Evolutionary conservation across 1,284 basidiomycete species (phyloP).

Genomic region (Ceratobasidium papillatum): DNA sequence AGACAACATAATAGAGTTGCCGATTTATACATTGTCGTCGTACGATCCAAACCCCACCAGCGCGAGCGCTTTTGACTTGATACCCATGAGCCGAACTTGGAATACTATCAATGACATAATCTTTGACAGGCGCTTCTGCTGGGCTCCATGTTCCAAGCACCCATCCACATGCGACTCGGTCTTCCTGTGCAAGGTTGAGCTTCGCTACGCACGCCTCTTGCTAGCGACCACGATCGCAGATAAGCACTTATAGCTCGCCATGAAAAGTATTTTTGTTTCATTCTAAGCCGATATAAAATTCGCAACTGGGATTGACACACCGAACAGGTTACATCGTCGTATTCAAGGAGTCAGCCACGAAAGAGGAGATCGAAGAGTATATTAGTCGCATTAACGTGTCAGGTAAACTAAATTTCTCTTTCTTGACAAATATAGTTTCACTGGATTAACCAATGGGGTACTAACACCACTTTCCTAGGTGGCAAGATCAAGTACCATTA

Average conservation of each 20-base stretch:
- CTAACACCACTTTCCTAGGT: background rate
- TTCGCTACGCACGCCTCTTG: background rate
- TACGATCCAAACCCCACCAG: background rate
- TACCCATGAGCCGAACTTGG: too few species aligned
- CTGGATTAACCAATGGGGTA: too few species aligned
- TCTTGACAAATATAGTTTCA: too few species aligned
- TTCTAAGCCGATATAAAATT: background rate
- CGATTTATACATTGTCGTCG: background rate
- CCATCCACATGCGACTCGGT: background rate
- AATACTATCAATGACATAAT: background rate
- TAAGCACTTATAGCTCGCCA: background rate
- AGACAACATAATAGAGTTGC: background rate
- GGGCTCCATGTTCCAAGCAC: background rate
- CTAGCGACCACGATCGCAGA: background rate
- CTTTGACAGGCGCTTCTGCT: background rate
- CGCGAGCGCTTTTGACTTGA: too few species aligned
- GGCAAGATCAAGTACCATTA: slow-evolving; percentile 22
- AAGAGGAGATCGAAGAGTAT: slow-evolving; percentile 12
- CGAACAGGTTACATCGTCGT: slow-evolving; percentile 16
- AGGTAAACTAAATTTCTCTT: background rate
- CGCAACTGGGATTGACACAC: background rate
- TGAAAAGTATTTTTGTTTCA: background rate
- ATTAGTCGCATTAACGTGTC: background rate
- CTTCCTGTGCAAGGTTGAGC: too few species aligned
- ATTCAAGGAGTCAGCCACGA: slow-evolving; percentile 18